Evolutionary conservation across 331 rosid genomes (phyloP), one percentile per base, ranked within the genome.

Genomic region (Dryas integrifolia): DNA sequence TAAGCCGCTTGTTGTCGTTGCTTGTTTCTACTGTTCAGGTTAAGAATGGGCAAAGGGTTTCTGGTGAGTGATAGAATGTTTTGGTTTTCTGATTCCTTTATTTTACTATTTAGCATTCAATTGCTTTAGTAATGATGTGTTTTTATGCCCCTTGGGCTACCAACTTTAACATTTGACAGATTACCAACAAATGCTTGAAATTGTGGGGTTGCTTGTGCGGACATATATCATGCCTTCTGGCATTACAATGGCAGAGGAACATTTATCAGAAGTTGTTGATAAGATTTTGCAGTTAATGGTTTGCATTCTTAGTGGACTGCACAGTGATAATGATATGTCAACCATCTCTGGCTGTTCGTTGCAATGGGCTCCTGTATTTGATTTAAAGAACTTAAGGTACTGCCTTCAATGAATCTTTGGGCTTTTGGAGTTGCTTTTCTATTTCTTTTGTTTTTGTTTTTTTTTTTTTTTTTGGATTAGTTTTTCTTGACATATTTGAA

Each of bases 361-460:
- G 82, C 86, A 76, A 49, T 94, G 97, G 98, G 84, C 90, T 79
- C 88, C 92, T n/a, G 77, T 89, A 68, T 94, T 93, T 78, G 81
- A 72, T 68, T 76, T 80, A 51, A 81, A 49, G 72, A 81, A 78
- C 76, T 65, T 81, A 48, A 85, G 97, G 98, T 94, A 83, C 76
- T 78, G 67, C 58, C 72, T 69, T 5, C 9, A 65, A 49, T 49
- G 21, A 53, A 70, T 47, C 53, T 74, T 80, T 60, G 67, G 46
- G 63, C 44, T 38, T 70, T 57, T 67, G 16, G 41, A 18, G 65
- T 81, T 46, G 70, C 53, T 68, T 65, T 57, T 39, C 14, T 9
- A 51, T 58, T 67, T 55, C 11, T 46, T 77, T 71, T 67, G 5
- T 35, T 24, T 13, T 18, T 18, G 18, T 10, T 43, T 41, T 21